Percentiles rank a stretch among this genome's conserved stretches.
These are phyloP conservation scores for Globisporangium rhizosaccharum DNA, from an alignment of 352 stramenopile species.

Conservation along the genomic window DNA sequence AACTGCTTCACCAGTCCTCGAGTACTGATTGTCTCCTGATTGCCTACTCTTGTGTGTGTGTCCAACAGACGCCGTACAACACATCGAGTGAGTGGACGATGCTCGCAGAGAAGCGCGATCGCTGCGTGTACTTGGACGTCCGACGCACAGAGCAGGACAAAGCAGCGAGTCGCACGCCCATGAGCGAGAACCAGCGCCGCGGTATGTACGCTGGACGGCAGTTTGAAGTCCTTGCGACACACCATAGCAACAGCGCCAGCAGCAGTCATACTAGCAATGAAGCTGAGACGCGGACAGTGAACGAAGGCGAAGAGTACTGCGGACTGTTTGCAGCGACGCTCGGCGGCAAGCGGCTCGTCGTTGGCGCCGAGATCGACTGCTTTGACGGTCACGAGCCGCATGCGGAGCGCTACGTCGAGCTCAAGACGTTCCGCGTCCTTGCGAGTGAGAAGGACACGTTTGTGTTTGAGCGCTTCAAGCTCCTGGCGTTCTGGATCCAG, in stretches of 20 bases:
- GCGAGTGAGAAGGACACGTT: constrained; percentile 57
- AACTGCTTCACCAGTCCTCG: neutral
- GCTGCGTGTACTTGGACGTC: constrained; percentile 64
- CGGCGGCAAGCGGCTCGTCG: constrained; percentile 41
- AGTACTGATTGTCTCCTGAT: neutral
- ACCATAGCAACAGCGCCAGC: neutral
- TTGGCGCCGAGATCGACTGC: constrained; percentile 68
- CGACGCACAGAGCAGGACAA: constrained; percentile 41
- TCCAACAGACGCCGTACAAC: constrained; percentile 66
- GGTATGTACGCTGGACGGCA: constrained; percentile 63
- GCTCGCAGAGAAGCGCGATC: constrained; percentile 40
- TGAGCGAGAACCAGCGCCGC: constrained; percentile 43
- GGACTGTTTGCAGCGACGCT: constrained; percentile 55
- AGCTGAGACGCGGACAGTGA: constrained; percentile 23
- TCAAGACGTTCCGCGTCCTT: constrained; percentile 66
- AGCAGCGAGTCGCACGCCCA: constrained; percentile 27
- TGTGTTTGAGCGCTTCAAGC: constrained; percentile 74
- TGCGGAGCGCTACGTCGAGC: constrained; percentile 44
- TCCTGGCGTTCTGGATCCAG: constrained; percentile 83
- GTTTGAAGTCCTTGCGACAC: constrained; percentile 61
- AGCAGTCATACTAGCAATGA: neutral
- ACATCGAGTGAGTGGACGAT: constrained; percentile 68
- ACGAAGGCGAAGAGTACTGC: constrained; percentile 70
- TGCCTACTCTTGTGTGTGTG: neutral
- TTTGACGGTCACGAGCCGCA: constrained; percentile 17